A percentile compares a stretch with the other conserved stretches of the same genome.
Conservation (phyloP, 768 basidiomycete genomes). For the Coprinellus aureogranulatus region DNA sequence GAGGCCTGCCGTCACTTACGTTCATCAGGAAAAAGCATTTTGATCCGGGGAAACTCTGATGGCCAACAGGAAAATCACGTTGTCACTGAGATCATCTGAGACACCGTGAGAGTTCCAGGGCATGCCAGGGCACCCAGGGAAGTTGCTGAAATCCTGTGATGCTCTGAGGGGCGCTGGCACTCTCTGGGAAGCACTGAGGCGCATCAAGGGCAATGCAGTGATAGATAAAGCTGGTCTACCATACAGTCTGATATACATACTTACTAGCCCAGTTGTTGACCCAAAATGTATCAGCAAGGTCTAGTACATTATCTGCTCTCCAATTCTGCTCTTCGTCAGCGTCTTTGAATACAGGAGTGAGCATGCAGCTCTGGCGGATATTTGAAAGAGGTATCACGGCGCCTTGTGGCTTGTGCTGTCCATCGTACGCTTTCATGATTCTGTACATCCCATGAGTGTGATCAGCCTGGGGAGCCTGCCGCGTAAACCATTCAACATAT, state of each 20-base stretch:
- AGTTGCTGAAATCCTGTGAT: not conserved
- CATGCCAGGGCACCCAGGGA: not conserved
- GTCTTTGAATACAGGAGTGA: constrained; percentile 23
- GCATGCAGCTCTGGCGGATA: constrained; percentile 32
- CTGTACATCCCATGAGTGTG: constrained; percentile 5
- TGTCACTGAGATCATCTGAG: not conserved
- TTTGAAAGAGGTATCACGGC: constrained; percentile 27
- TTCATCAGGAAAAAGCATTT: constrained; percentile 1
- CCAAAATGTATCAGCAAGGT: constrained; percentile 16
- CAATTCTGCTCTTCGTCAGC: constrained; percentile 4
- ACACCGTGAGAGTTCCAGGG: not conserved
- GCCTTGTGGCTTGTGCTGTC: constrained; percentile 8
- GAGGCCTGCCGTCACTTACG: too few relatives aligned
- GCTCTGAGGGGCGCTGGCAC: not conserved
- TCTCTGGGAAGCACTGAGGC: not conserved
- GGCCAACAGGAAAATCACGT: not conserved
- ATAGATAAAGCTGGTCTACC: constrained; percentile 13
- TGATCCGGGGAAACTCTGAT: not conserved
- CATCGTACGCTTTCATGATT: not conserved
- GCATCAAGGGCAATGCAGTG: not conserved
- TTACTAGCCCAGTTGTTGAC: constrained; percentile 26
- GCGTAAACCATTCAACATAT: constrained; percentile 1
- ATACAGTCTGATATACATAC: constrained; percentile 26
- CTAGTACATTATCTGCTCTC: constrained; percentile 18
- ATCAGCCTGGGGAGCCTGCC: not conserved